Base-by-base conservation (phyloP, 805 yeast genomes). In the Barnettozyma sp. region DNA sequence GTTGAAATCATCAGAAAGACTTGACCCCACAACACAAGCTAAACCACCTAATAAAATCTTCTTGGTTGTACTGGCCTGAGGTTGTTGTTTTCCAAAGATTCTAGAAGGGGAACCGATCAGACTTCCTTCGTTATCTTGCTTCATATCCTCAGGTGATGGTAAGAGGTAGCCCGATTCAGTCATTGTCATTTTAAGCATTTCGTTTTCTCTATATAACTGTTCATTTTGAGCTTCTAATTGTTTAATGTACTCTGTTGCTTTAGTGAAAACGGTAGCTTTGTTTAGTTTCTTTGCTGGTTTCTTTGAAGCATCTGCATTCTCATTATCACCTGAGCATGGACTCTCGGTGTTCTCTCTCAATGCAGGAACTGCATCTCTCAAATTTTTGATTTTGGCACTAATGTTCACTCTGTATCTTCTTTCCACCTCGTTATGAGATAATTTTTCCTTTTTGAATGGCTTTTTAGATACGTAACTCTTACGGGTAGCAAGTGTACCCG, bases 191-290 rank as follows among this genome's bases (percentile, higher is more conserved):
- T 56, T 61, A 24, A 71, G 46, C 5, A 55, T 51, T 12, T 62
- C 61, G 45, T 77, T 78, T 47, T 76, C 78, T 18, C 56, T 56
- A 37, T 49, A 60, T 43, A 78, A 63, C 2, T 54, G 33, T 2
- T 67, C 72, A 48, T 78, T 78, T 49, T 78, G 80, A 42, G 58
- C 56, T 45, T 82, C 87, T 55, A 82, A 64, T 56, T 82, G 88
- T 45, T 71, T 73, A 44, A 82, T 82, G 50, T 82, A 82, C 54
- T 82, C 92, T 4, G 82, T 76, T 1, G 90, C 84, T 49, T 82
- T 82, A 19, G 82, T 65, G 41, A 82, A 62, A 32, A 82, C 81
- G 12, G 83, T 76, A 3, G 90, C 92, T 53, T 82, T 82, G 56
- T 82, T 82, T 43, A 82, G 62, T 48, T 82, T 82, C 43, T 73